phyloP scores from a whole-genome alignment of 2,329 filamentous ascomycete species.

The Talaromyces sp. region DNA sequence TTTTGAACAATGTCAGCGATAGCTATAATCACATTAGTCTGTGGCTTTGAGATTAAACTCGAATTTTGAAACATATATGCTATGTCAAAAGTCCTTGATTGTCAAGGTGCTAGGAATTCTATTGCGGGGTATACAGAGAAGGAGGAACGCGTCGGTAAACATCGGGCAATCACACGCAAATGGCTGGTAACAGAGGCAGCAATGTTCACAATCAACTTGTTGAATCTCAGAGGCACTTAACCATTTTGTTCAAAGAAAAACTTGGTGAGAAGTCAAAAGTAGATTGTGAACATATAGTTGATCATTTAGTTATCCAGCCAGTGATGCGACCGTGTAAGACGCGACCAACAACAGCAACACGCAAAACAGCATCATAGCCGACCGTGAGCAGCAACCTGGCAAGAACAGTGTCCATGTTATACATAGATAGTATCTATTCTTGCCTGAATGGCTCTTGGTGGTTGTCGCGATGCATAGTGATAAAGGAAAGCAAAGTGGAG shows the following conservation, averaged over 20 bases:
- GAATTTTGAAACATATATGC: neutral
- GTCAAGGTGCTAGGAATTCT: neutral
- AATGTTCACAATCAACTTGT: neutral
- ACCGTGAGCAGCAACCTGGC: conserved; percentile 4
- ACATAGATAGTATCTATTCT: neutral
- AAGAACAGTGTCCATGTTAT: conserved; percentile 3
- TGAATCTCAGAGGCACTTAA: neutral
- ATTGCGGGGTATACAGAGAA: conserved; percentile 13
- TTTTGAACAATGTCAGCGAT: neutral
- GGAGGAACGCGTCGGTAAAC: conserved; percentile 17
- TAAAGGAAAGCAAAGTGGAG: conserved; percentile 13
- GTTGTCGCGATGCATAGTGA: conserved; percentile 6
- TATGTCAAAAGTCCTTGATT: neutral
- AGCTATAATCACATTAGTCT: conserved; percentile 7
- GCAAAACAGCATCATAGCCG: conserved; percentile 12
- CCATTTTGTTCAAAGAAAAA: neutral
- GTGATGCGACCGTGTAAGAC: conserved; percentile 16
- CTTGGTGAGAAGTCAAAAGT: neutral
- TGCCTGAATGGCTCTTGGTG: conserved; percentile 4
- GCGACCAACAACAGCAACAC: conserved; percentile 15
- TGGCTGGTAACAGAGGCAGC: conserved; percentile 4
- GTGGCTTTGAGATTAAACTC: neutral
- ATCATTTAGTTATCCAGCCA: conserved; percentile 4
- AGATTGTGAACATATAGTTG: neutral
- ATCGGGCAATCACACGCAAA: neutral